Base-by-base conservation (phyloP, 2,329 filamentous ascomycete species). In the Botrytis hyacinthi region DNA sequence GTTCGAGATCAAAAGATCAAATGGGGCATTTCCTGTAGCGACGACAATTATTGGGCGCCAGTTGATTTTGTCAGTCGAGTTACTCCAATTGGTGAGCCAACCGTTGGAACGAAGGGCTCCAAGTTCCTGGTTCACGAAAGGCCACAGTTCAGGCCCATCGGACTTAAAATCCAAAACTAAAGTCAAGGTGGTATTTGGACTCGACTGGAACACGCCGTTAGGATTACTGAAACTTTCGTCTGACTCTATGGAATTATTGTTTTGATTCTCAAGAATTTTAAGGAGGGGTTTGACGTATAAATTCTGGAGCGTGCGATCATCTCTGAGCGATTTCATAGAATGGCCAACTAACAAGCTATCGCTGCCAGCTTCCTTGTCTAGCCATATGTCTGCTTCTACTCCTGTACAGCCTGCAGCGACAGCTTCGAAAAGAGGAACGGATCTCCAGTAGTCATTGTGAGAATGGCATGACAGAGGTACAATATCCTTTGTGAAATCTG, bases 341-440 rank as follows among this genome's bases (percentile, higher is more conserved):
- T 91, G 89, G 22, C 89, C 88, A 69, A 88, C 86, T 80, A 87
- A 86, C 26, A 90, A 82, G 22, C 77, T 76, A 1, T 37, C 14
- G 3, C 73, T 70, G 10, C 42, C 20, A 9, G 85, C 87, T 48
- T 81, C 85, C 72, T 89, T 86, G 70, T 86, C 84, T 54, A 90
- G 81, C 86, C 87, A 90, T 40, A 90, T 87, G 80, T 91, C 88
- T 4, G 87, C 88, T 81, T 91, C 89, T 3, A 87, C 86, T 4
- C 85, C 86, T 7, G 87, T 84, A 60, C 87, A 87, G 8, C 90
- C 89, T 65, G 86, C 84, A 8, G 86, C 85, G 40, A 92, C 81
- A 20, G 86, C 89, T 9, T 83, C 83, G 54, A 84, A 85, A 61
- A 85, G 83, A 48, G 84, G 84, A 1, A 84, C 78, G 62, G 81